Evolutionary conservation across 1,284 basidiomycete genomes (phyloP).

Genomic region (Pseudozyma hubeiensis): DNA sequence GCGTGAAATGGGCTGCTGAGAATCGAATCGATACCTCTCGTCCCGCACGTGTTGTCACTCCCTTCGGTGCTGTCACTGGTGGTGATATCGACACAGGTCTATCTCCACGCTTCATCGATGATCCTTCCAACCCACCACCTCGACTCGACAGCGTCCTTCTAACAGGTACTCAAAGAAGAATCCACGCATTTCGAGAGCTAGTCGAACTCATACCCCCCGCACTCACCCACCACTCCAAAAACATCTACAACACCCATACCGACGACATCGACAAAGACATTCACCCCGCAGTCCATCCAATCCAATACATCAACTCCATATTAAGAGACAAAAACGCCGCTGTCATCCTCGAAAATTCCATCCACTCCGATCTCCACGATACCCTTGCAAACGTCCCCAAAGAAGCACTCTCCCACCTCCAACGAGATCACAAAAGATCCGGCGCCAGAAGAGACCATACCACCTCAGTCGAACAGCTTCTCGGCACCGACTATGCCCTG

Average conservation of each 20-base stretch:
- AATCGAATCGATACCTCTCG: constrained; percentile 1
- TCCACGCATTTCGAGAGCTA: constrained; percentile 11
- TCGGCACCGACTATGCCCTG: not conserved
- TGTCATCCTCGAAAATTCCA: constrained; percentile 17
- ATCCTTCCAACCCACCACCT: constrained; percentile 3
- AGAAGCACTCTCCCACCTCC: not conserved
- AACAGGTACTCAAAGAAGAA: not conserved
- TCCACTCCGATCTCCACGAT: constrained; percentile 1
- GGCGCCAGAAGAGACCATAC: not conserved
- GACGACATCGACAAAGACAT: not conserved
- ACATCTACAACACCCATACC: constrained; percentile 2
- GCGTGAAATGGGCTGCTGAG: constrained; percentile 2
- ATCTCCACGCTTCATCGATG: not conserved
- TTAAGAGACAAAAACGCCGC: constrained; percentile 10
- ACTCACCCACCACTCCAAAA: constrained; percentile 3
- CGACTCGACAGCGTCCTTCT: not conserved
- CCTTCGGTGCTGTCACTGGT: constrained; percentile 6
- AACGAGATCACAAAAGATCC: not conserved
- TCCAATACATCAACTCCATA: constrained; percentile 25
- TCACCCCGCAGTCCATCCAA: constrained; percentile 20
- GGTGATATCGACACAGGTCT: not conserved
- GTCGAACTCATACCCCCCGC: constrained; percentile 7
- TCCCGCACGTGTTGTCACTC: not conserved
- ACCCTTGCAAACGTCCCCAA: not conserved
- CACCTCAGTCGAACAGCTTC: not conserved